Evolutionary conservation across 2,329 filamentous ascomycete species (phyloP), one percentile per base, ranked within the genome.

Genomic region (Alternaria triticina): DNA sequence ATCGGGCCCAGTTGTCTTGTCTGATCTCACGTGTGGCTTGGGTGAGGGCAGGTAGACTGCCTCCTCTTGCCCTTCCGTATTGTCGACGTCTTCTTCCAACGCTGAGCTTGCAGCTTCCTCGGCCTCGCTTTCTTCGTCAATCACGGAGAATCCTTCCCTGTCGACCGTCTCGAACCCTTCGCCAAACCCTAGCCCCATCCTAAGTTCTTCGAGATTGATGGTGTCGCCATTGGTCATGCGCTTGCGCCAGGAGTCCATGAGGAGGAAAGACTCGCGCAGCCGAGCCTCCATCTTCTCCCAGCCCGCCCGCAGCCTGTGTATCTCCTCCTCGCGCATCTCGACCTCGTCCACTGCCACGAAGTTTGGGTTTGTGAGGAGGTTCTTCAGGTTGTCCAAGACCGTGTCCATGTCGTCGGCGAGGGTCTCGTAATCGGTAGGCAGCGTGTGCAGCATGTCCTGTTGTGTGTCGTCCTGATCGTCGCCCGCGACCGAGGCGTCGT

Each of bases 281-380:
- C 94, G 88, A 22, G 84, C 87, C 79, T 98, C 94, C 92, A 98
- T 97, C 80, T 91, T 94, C 77, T 96, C 92, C 91, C 95, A 97
- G 15, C 94, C 93, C 59, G 91, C 88, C 58, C 93, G 89, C 51
- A 99, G 84, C 55, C 92, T 88, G 56, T 87, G 86, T 68, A 99
- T 98, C 77, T 97, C 94, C 63, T 96, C 91, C 68, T 99, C 95
- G 58, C 95, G 89, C n/a, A 94, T 82, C 74, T 96, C 90, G 3
- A 99, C 93, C 78, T 98, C 96, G 73, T 98, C 96, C 22, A 98
- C 88, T 0, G 95, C 92, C 13, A 97, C 96, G 77, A 98, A 99
- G 3, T 94, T 97, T 1, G 96, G 96, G 74, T 98, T 98, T 9
- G 94, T 97, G 47, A 99, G 85, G 40, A 99, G 88, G 3, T 87